Conservation (phyloP, 129 eudicot species). For the Solidago caesia region DNA sequence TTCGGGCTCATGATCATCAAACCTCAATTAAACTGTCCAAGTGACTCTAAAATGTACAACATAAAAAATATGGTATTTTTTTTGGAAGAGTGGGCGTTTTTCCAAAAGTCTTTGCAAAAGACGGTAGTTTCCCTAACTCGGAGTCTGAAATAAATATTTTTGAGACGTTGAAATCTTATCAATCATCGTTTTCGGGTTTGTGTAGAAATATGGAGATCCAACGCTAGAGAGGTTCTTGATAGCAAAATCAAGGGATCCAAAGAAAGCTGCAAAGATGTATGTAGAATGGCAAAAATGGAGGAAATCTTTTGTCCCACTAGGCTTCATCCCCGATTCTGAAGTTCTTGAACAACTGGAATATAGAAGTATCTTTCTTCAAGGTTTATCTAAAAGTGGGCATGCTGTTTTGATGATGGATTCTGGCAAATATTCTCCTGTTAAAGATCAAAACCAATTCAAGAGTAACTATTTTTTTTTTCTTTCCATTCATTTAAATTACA, state of each 20-base stretch:
- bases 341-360: slow-evolving; percentile 37
- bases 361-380: slow-evolving; percentile 41
- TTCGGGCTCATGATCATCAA: too few relatives aligned
- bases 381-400: slow-evolving; percentile 33
- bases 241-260: slow-evolving; percentile 51
- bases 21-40: too few relatives aligned
- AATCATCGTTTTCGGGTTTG: neutral
- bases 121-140: too few relatives aligned
- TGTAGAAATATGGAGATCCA: slow-evolving; percentile 40
- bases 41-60: too few relatives aligned
- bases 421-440: slow-evolving; percentile 41
- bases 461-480: slow-evolving; percentile 26
- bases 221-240: slow-evolving; percentile 55
- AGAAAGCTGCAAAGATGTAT: slow-evolving; percentile 58
- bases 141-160: too few relatives aligned
- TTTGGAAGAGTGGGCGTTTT: too few relatives aligned
- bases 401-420: slow-evolving; percentile 40
- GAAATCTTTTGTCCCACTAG: slow-evolving; percentile 41
- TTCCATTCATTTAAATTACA: neutral
- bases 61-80: too few relatives aligned
- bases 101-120: too few relatives aligned
- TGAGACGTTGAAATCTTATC: neutral
- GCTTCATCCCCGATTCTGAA: slow-evolving; percentile 47
- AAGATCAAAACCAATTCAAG: slow-evolving; percentile 48
- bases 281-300: slow-evolving; percentile 59